Conservation (phyloP, 2,329 filamentous ascomycete species). For the Herpomyces periplanetae region DNA sequence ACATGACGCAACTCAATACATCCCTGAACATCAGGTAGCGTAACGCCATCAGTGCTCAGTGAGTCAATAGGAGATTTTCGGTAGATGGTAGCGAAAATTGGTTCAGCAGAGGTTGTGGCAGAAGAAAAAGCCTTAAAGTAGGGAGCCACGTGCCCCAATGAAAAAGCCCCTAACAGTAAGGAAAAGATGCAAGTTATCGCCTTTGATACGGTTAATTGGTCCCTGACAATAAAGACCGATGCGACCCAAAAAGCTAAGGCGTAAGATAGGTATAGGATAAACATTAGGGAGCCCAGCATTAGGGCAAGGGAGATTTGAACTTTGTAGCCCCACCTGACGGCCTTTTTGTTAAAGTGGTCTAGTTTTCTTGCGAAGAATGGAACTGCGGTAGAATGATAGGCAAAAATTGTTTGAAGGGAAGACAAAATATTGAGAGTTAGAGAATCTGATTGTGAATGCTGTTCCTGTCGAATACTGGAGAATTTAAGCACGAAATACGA, state of each 20-base stretch:
- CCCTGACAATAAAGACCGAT: conserved; percentile 26
- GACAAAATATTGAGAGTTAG: no score
- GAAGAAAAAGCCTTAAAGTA: conserved; percentile 57
- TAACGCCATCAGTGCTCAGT: conserved; percentile 24
- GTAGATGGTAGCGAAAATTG: conserved; percentile 83
- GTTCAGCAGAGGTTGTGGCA: conserved; percentile 40
- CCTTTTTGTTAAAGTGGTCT: conserved; percentile 27
- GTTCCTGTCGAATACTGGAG: no score
- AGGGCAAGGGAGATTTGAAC: conserved; percentile 28
- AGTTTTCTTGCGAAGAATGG: conserved; percentile 57
- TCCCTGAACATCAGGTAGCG: conserved; percentile 29
- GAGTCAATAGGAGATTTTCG: conserved; percentile 50
- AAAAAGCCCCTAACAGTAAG: conserved; percentile 71
- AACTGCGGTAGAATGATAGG: no score
- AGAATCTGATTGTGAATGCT: no score
- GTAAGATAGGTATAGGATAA: conserved; percentile 50
- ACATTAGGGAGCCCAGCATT: conserved; percentile 55
- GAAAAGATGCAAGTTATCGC: conserved; percentile 59
- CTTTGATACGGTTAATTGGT: conserved; percentile 21
- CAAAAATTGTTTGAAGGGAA: no score
- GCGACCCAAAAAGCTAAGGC: conserved; percentile 54
- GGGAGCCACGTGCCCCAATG: conserved; percentile 49
- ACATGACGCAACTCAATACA: conserved; percentile 40
- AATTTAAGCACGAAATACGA: no score
- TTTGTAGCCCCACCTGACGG: conserved; percentile 33